These are phyloP conservation scores for Amauroascus verrucosus DNA, from an alignment of 2,329 filamentous ascomycete species.

Conservation along the genomic window DNA sequence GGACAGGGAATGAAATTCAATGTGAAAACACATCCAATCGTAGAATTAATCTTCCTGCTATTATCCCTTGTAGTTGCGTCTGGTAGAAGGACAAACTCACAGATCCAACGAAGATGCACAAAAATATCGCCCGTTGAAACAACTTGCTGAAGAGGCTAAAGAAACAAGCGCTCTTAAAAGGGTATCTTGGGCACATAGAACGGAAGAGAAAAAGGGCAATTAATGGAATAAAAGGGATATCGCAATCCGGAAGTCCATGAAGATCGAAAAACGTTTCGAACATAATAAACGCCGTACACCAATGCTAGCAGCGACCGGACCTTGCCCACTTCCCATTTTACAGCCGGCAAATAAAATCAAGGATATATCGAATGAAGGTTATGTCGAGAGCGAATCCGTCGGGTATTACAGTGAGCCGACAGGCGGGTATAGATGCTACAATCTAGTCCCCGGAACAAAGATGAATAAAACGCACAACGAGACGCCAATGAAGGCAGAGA, in stretches of 20 bases:
- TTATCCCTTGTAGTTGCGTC: neutral
- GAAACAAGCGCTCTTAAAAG: neutral
- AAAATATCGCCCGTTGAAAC: neutral
- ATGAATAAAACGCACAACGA: slow-evolving; percentile 86
- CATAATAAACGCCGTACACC: slow-evolving; percentile 1
- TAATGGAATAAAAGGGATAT: neutral
- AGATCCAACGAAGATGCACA: neutral
- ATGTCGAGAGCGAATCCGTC: neutral
- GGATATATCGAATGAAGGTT: neutral
- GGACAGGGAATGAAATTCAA: neutral
- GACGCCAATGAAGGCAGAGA: slow-evolving; percentile 66
- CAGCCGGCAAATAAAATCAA: neutral
- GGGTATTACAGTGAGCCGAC: too few species aligned
- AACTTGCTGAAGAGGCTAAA: neutral
- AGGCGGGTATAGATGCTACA: neutral
- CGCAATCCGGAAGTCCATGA: neutral
- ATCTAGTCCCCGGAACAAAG: slow-evolving; percentile 70
- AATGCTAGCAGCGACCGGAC: slow-evolving; percentile 2
- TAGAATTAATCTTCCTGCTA: neutral
- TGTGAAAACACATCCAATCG: neutral
- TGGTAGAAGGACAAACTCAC: neutral
- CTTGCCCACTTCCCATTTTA: neutral
- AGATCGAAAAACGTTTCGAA: neutral
- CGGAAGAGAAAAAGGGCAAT: neutral
- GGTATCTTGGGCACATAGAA: slow-evolving; percentile 1